Evolutionary conservation across 169 alveolate genomes (phyloP).

Genomic region (Plasmodium falciparum): DNA sequence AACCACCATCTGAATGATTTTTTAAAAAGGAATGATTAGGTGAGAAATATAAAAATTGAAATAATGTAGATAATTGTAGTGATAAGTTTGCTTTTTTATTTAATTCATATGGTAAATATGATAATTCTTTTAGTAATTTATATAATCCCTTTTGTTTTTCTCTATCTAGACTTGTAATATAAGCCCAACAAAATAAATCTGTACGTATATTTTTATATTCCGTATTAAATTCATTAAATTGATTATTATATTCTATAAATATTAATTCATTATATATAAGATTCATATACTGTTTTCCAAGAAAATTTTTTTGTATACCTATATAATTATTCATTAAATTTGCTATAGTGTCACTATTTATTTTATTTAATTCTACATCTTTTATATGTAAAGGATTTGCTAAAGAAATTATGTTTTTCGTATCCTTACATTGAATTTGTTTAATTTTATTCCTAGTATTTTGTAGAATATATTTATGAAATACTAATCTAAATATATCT

Average conservation of each 20-base stretch:
- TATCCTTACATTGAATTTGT: slow-evolving; percentile 61
- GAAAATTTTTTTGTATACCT: slow-evolving; percentile 61
- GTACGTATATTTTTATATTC: slow-evolving; percentile 69
- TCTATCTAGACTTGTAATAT: slow-evolving; percentile 67
- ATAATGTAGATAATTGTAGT: slow-evolving; percentile 67
- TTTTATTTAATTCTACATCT: slow-evolving; percentile 61
- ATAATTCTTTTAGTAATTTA: slow-evolving; percentile 68
- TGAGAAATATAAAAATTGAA: slow-evolving; percentile 68
- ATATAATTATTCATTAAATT: slow-evolving; percentile 56
- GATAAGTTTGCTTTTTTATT: slow-evolving; percentile 77
- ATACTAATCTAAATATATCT: slow-evolving; percentile 53
- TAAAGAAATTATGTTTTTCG: slow-evolving; percentile 56
- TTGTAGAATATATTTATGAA: slow-evolving; percentile 35
- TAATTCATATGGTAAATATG: slow-evolving; percentile 71
- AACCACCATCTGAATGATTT: slow-evolving; percentile 75
- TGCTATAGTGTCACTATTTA: slow-evolving; percentile 60
- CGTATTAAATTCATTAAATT: slow-evolving; percentile 65
- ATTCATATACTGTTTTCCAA: slow-evolving; percentile 41
- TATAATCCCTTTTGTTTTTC: slow-evolving; percentile 71
- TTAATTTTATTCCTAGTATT: slow-evolving; percentile 39
- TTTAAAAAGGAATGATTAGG: slow-evolving; percentile 73
- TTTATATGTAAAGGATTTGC: slow-evolving; percentile 75
- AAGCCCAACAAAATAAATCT: slow-evolving; percentile 77
- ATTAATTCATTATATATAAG: slow-evolving; percentile 58
- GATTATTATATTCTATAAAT: slow-evolving; percentile 75